These are phyloP conservation scores for Rutstroemia sp. DNA, from an alignment of 2,329 filamentous ascomycete species.

Conservation along the genomic window DNA sequence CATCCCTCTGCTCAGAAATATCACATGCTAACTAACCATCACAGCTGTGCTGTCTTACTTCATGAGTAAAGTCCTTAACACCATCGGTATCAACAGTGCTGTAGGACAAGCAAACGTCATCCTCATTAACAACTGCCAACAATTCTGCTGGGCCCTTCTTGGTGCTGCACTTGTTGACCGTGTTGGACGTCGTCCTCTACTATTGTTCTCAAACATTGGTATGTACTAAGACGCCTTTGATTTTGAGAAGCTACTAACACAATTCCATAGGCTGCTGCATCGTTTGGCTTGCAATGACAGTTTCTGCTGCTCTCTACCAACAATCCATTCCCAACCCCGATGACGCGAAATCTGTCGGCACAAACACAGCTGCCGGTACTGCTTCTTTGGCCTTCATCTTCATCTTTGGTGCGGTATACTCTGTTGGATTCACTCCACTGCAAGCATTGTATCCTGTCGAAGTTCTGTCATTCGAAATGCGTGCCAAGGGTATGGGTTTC, in stretches of 20 bases:
- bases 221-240: too few species aligned
- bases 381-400: slow-evolving; percentile 46
- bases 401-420: slow-evolving; percentile 46
- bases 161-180: slow-evolving; percentile 50
- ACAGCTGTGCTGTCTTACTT: slow-evolving; percentile 44
- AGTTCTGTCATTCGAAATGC: slow-evolving; percentile 44
- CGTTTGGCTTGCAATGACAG: slow-evolving; percentile 44
- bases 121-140: slow-evolving; percentile 47
- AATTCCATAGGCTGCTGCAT: slow-evolving; percentile 32
- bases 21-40: slow-evolving; percentile 8
- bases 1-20: too few species aligned
- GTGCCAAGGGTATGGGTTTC: slow-evolving; percentile 48
- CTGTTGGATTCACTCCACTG: slow-evolving; percentile 38
- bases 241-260: neutral
- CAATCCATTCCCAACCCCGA: slow-evolving; percentile 16
- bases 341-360: slow-evolving; percentile 13
- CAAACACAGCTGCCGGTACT: slow-evolving; percentile 27
- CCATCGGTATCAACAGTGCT: slow-evolving; percentile 41
- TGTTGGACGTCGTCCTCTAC: slow-evolving; percentile 49
- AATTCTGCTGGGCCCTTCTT: slow-evolving; percentile 44
- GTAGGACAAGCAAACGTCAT: slow-evolving; percentile 45
- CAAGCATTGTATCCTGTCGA: slow-evolving; percentile 46
- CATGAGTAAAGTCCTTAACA: slow-evolving; percentile 42
- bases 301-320: slow-evolving; percentile 28
- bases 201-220: slow-evolving; percentile 41